phyloP scores from a whole-genome alignment of 1,139 yeast species.

The Geotrichum restrictum region DNA sequence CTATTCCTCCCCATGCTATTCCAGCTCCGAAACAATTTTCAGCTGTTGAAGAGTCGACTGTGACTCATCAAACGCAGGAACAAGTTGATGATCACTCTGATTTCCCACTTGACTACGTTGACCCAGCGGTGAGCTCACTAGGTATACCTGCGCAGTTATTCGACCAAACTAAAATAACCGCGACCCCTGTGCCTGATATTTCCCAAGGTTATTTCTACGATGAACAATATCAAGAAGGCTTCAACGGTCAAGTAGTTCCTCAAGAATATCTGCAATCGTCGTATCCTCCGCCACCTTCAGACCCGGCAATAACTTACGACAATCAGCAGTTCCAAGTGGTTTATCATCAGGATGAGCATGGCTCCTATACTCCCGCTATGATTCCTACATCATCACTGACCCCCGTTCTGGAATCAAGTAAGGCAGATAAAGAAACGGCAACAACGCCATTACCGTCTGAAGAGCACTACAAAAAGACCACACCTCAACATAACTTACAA shows the following conservation, averaged over 20 bases:
- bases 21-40: not conserved
- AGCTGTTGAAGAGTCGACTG: not conserved
- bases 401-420: not conserved
- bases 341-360: constrained; percentile 16
- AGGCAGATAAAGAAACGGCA: not conserved
- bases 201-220: constrained; percentile 8
- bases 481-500: not conserved
- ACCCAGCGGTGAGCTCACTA: not conserved
- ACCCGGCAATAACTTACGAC: constrained; percentile 14
- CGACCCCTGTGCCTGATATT: not conserved
- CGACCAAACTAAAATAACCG: not conserved
- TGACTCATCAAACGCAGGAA: not conserved
- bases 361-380: constrained; percentile 5
- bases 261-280: not conserved
- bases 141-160: not conserved
- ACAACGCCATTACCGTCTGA: not conserved
- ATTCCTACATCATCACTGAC: constrained; percentile 6
- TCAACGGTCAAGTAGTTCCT: not conserved
- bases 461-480: not conserved
- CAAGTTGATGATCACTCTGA: constrained; percentile 11
- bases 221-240: not conserved
- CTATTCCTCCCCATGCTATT: not conserved
- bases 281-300: not conserved
- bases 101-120: constrained; percentile 19
- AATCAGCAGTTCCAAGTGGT: constrained; percentile 17